Evolutionary conservation across 257 asterid species (phyloP).

Genomic region (Coffea canephora): DNA sequence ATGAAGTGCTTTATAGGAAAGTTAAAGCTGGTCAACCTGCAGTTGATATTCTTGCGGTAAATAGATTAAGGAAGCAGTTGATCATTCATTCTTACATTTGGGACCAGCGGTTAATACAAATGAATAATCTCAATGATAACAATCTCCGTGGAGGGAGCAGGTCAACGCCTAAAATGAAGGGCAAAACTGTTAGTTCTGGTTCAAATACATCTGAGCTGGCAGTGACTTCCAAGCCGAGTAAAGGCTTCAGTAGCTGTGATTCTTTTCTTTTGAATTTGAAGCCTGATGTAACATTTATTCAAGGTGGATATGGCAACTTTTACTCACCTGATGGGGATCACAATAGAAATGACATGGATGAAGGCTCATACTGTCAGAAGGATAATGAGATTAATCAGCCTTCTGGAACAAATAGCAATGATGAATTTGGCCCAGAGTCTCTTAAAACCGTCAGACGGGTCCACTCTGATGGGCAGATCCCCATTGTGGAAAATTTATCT

Average conservation of each 20-base stretch:
- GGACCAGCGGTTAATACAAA: constrained; percentile 32
- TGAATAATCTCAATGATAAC: constrained; percentile 6
- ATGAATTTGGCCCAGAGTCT: constrained; percentile 28
- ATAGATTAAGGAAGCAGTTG: constrained; percentile 26
- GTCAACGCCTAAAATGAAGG: constrained; percentile 23
- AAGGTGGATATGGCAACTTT: constrained; percentile 32
- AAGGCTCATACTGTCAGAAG: constrained; percentile 30
- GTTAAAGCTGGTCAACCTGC: constrained; percentile 31
- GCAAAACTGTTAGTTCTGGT: constrained; percentile 37
- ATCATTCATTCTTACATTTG: constrained; percentile 27
- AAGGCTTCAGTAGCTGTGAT: constrained; percentile 63
- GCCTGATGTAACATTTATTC: constrained; percentile 34
- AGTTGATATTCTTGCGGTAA: constrained; percentile 32
- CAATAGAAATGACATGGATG: constrained; percentile 29
- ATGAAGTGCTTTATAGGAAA: constrained; percentile 20
- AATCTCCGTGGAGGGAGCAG: constrained; percentile 16
- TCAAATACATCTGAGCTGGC: constrained; percentile 41
- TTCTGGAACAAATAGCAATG: constrained; percentile 32
- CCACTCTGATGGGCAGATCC: constrained; percentile 61
- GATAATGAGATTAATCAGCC: constrained; percentile 26
- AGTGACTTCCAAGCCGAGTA: constrained; percentile 40
- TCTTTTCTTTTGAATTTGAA: constrained; percentile 53
- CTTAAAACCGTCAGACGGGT: constrained; percentile 51
- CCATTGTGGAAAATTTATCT: constrained; percentile 45
- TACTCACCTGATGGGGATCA: constrained; percentile 37